Base-by-base conservation (phyloP, 106 monocot genomes). In the Dioscorea dumetorum region DNA sequence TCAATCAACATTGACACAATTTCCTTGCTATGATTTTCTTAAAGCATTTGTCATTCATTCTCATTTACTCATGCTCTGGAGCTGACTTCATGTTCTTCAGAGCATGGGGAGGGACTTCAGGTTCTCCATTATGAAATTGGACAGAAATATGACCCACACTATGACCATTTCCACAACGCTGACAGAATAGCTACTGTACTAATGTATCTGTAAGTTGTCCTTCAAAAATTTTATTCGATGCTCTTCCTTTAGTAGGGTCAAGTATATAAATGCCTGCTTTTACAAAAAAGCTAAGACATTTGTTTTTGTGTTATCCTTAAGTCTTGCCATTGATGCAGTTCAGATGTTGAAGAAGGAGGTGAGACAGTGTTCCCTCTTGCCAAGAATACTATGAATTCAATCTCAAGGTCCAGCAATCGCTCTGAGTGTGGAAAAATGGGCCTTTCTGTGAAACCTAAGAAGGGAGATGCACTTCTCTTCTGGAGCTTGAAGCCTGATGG, bases 311-410 rank as follows among this genome's bases (percentile, higher is more conserved):
- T 18, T 58, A 8, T 20, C 9, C 2, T n/a, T 58, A 21, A n/a
- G 8, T 58, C 19, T 12, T 51, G 28, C 28, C 3, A 3, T 51
- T 13, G 17, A 51, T 13, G 17, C 58, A 58, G 58, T 58, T 58
- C 58, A 58, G 58, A 58, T 58, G 58, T 58, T 58, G 58, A 58
- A 58, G 58, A 58, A 58, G 58, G 58, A n/a, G 58, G 58, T 21
- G 58, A 58, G 58, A 58, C 58, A 20, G 58, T 58, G 58, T 58
- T 58, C 21, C 58, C 58, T 58, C 8, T 8, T 1, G 58, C 58
- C 8, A 58, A 58, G 8, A 21, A n/a, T n/a, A 58, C 9, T 4
- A 20, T 21, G 9, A 58, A 15, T 20, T 58, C 51, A 13, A 13
- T 51, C 14, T 17, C 12, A 51, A 13, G 51, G 51, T 51, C 12